phyloP scores from a whole-genome alignment of 495 filamentous ascomycete genomes.

The Sporormia fimetaria region DNA sequence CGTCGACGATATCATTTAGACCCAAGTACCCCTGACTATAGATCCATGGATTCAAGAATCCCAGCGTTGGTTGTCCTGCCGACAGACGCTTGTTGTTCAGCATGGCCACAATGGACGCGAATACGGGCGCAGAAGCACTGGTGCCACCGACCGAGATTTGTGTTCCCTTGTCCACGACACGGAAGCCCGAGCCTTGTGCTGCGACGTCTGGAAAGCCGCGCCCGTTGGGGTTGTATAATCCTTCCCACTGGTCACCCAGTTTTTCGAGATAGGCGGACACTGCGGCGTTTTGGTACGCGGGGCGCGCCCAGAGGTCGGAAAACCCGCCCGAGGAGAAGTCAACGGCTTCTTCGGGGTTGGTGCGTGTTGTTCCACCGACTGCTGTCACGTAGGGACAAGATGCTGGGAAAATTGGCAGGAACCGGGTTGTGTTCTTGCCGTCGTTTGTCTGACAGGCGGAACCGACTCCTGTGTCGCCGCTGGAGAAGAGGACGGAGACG shows the following conservation, averaged over 20 bases:
- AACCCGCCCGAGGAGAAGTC: conserved; percentile 54
- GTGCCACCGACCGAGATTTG: conserved; percentile 49
- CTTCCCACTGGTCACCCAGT: conserved; percentile 36
- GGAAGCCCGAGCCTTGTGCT: conserved; percentile 47
- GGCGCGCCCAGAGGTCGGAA: conserved; percentile 50
- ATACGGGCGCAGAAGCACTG: conserved; percentile 51
- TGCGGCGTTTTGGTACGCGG: conserved; percentile 48
- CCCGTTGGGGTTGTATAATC: conserved; percentile 48
- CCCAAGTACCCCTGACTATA: conserved; percentile 44
- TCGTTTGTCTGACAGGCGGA: conserved; percentile 54
- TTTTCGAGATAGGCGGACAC: conserved; percentile 46
- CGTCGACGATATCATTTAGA: conserved; percentile 53
- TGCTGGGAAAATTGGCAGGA: conserved; percentile 60
- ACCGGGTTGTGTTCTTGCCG: conserved; percentile 52
- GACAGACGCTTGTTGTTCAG: conserved; percentile 56
- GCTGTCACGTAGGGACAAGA: conserved; percentile 63
- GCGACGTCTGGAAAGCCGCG: conserved; percentile 66
- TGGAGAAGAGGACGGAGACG: conserved; percentile 59
- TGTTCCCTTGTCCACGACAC: conserved; percentile 43
- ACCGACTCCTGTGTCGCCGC: conserved; percentile 63
- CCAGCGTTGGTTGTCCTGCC: conserved; percentile 45
- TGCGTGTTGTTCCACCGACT: conserved; percentile 54
- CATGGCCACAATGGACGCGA: conserved; percentile 51
- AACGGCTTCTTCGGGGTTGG: conserved; percentile 49
- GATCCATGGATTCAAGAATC: conserved; percentile 68